Evolutionary conservation across 2,329 filamentous ascomycete species (phyloP).

Genomic region (Pseudocercospora eumusae): DNA sequence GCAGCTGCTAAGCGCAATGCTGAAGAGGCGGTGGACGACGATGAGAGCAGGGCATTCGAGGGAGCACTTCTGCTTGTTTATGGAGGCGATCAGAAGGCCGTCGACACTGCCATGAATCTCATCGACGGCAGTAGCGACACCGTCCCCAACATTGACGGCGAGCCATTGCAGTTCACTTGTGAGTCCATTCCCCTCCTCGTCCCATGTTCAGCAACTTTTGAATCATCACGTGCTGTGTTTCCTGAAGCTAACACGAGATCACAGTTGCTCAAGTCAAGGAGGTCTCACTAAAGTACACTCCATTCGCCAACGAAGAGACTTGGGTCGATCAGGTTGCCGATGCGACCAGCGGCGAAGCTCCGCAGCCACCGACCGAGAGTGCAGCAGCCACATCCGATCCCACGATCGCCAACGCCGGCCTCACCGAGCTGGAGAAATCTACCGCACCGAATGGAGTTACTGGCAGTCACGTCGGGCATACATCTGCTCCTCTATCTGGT

Average conservation of each 20-base stretch:
- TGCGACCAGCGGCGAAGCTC: constrained; percentile 41
- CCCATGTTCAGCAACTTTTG: neutral
- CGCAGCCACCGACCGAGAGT: constrained; percentile 17
- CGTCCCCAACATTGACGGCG: constrained; percentile 65
- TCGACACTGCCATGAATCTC: constrained; percentile 73
- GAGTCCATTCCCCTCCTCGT: constrained; percentile 42
- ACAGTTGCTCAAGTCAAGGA: constrained; percentile 44
- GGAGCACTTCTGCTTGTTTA: constrained; percentile 78
- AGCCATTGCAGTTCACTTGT: constrained; percentile 71
- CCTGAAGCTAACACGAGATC: constrained; percentile 14
- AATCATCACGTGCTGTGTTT: constrained; percentile 23
- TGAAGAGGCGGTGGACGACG: constrained; percentile 65
- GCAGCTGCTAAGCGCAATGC: constrained; percentile 73
- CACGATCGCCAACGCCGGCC: constrained; percentile 65
- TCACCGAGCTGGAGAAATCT: constrained; percentile 65
- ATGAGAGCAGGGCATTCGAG: constrained; percentile 80
- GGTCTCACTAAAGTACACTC: constrained; percentile 49
- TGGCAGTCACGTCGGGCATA: constrained; percentile 36
- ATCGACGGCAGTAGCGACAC: constrained; percentile 70
- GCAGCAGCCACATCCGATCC: constrained; percentile 58
- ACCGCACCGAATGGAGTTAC: constrained; percentile 38
- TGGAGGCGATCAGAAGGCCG: constrained; percentile 72
- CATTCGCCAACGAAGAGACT: constrained; percentile 57
- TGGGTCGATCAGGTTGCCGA: constrained; percentile 53
- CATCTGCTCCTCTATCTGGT: constrained; percentile 43